These are phyloP conservation scores for Hanseniaspora valbyensis DNA, from an alignment of 805 yeast genomes.

Conservation along the genomic window DNA sequence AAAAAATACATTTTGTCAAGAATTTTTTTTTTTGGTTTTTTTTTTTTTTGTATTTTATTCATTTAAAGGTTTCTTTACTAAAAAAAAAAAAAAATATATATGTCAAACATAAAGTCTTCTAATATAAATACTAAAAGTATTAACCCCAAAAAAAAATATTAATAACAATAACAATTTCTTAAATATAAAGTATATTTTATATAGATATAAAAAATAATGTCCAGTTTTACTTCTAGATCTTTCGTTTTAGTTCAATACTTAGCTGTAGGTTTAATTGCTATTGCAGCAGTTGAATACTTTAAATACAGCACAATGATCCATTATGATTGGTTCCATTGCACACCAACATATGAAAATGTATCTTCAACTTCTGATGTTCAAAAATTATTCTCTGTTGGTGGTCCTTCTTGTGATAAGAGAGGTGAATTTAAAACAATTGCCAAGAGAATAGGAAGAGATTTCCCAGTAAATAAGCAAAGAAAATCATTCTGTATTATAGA, in stretches of 20 bases:
- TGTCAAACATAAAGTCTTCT: too few relatives aligned
- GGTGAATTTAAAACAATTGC: constrained; percentile 34
- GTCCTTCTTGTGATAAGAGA: constrained; percentile 36
- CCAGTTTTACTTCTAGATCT: not conserved
- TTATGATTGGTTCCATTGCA: constrained; percentile 39
- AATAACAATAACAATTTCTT: too few relatives aligned
- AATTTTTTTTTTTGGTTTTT: too few relatives aligned
- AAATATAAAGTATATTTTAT: not conserved
- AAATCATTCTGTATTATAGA: constrained; percentile 33
- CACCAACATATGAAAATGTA: constrained; percentile 25
- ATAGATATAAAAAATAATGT: not conserved
- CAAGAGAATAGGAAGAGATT: constrained; percentile 32
- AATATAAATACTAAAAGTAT: too few relatives aligned
- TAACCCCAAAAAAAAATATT: too few relatives aligned
- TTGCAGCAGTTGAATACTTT: constrained; percentile 36
- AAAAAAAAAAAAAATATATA: too few relatives aligned
- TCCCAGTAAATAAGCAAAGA: constrained; percentile 31
- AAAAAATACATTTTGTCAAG: too few relatives aligned
- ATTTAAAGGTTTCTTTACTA: too few relatives aligned
- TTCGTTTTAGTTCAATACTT: constrained; percentile 25
- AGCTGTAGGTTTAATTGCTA: constrained; percentile 24
- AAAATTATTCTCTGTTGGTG: constrained; percentile 32
- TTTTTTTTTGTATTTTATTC: too few relatives aligned
- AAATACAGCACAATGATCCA: constrained; percentile 32
- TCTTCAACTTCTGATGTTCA: constrained; percentile 24